Percentiles rank a stretch among this genome's conserved stretches.
These are phyloP conservation scores for Diaporthe ilicicola DNA, from an alignment of 2,329 filamentous ascomycete genomes.

Conservation along the genomic window DNA sequence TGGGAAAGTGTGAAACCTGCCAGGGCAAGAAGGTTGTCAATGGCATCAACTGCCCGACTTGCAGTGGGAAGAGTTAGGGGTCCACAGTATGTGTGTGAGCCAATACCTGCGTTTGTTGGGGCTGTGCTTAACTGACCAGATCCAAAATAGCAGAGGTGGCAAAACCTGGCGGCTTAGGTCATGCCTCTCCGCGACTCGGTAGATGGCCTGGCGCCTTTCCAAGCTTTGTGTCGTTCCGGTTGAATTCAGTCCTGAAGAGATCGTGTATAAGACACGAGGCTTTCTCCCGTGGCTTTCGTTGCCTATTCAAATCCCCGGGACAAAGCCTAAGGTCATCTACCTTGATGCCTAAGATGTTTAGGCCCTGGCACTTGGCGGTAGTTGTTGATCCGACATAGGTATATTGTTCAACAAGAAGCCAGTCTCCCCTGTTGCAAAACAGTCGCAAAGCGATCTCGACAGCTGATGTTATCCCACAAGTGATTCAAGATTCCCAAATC, in stretches of 20 bases:
- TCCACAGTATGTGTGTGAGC: too few relatives aligned
- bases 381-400: slow-evolving; percentile 61
- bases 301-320: slow-evolving; percentile 66
- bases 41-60: too few relatives aligned
- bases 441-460: neutral
- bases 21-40: too few relatives aligned
- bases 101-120: too few relatives aligned
- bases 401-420: neutral
- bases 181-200: slow-evolving; percentile 74
- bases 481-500: neutral
- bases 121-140: too few relatives aligned
- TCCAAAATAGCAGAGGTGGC: too few relatives aligned
- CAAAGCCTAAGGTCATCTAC: slow-evolving; percentile 74
- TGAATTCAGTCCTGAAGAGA: slow-evolving; percentile 79
- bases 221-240: slow-evolving; percentile 74
- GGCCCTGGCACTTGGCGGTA: slow-evolving; percentile 69
- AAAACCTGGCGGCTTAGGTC: too few relatives aligned
- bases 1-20: too few relatives aligned
- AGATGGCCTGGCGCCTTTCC: slow-evolving; percentile 67
- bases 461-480: neutral
- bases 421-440: neutral
- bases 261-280: slow-evolving; percentile 74
- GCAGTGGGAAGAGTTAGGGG: too few relatives aligned
- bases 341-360: slow-evolving; percentile 66
- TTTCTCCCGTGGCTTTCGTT: slow-evolving; percentile 69